Conservation (phyloP, 73 alveolate genomes). For the Tetrahymena thermophila region DNA sequence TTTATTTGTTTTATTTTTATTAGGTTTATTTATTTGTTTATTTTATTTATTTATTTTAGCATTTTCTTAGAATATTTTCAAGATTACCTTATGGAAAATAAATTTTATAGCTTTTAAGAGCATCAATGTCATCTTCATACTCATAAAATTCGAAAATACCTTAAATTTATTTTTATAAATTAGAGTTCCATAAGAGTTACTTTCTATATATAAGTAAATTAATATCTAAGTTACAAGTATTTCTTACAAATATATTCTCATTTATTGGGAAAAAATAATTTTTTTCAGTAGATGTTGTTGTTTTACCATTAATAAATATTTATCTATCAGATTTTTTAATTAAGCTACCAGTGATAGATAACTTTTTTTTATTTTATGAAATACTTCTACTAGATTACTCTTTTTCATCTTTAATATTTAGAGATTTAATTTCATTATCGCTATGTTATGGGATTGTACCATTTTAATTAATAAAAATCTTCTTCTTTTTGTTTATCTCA, state of each 20-base stretch:
- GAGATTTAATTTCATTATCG: background rate
- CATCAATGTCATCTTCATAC: background rate
- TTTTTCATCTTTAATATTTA: background rate
- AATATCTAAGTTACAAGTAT: background rate
- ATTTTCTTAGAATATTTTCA: background rate
- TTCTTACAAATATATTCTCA: background rate
- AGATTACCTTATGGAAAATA: background rate
- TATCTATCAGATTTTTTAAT: background rate
- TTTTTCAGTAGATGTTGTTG: background rate
- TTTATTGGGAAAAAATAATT: background rate
- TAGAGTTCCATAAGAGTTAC: background rate
- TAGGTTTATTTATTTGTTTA: background rate
- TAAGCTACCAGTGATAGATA: background rate
- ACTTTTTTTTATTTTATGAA: background rate
- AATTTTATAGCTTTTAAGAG: background rate
- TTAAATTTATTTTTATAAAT: background rate
- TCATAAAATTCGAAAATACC: background rate
- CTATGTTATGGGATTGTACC: background rate
- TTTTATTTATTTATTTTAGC: background rate
- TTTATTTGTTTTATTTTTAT: too few species aligned
- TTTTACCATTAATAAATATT: background rate
- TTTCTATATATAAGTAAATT: background rate
- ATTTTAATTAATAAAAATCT: background rate
- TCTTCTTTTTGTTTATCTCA: background rate
- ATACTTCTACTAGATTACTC: background rate